A percentile compares a stretch with the other conserved stretches of the same genome.
Conservation (phyloP, 2,329 filamentous ascomycete species). For the Stagonosporopsis chrysanthemi region DNA sequence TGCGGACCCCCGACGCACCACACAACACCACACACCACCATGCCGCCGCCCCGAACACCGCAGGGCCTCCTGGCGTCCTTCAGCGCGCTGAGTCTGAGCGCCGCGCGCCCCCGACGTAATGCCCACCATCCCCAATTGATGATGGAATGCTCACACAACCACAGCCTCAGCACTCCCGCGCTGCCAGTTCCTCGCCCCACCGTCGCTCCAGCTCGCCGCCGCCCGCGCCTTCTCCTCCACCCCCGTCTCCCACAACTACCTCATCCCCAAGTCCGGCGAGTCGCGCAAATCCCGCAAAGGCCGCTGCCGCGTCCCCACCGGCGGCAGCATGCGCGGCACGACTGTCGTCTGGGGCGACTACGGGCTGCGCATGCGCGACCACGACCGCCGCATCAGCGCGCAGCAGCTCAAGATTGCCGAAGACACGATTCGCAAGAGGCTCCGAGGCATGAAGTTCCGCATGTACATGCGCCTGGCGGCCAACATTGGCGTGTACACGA, state of each 20-base stretch:
- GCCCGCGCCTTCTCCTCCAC: constrained; percentile 77
- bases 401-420: constrained; percentile 88
- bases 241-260: constrained; percentile 71
- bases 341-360: constrained; percentile 97
- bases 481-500: constrained; percentile 94
- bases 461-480: constrained; percentile 90
- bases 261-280: constrained; percentile 80
- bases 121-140: constrained; percentile 33
- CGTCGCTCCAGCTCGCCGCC: background rate
- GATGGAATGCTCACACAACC: too few species aligned
- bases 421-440: constrained; percentile 86
- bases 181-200: constrained; percentile 43
- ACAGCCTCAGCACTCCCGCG: constrained; percentile 35
- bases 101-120: constrained; percentile 36
- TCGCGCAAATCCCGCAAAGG: constrained; percentile 90
- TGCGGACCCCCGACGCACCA: constrained; percentile 1
- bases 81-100: constrained; percentile 35
- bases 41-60: constrained; percentile 52
- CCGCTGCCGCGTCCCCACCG: constrained; percentile 84
- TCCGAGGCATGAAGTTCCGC: constrained; percentile 90
- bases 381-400: constrained; percentile 89
- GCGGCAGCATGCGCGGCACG: constrained; percentile 89
- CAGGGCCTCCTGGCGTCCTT: constrained; percentile 46
- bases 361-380: constrained; percentile 90
- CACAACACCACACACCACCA: constrained; percentile 28